Percentiles rank a stretch among this genome's conserved stretches.
Conservation (phyloP, 768 basidiomycete genomes). For the Kwoniella dendrophila region DNA sequence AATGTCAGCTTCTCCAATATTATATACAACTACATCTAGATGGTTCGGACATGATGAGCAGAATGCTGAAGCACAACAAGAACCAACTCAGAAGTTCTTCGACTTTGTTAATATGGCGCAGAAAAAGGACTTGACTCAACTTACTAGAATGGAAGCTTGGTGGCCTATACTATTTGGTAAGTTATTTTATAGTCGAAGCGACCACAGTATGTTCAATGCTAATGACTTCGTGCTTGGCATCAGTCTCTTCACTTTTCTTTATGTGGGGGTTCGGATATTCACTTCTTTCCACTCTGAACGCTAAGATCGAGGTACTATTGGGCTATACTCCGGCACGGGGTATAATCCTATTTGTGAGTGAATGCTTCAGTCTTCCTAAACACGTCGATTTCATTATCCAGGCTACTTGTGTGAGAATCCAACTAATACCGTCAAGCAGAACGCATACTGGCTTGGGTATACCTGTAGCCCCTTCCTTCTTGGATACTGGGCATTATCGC, state of each 20-base stretch:
- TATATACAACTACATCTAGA: neutral
- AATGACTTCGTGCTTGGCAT: neutral
- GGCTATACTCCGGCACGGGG: neutral
- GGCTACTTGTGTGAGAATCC: too few species aligned
- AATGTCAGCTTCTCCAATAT: neutral
- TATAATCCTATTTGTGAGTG: neutral
- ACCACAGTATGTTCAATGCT: neutral
- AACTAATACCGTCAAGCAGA: neutral
- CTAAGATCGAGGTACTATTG: conserved; percentile 21
- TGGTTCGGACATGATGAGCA: neutral
- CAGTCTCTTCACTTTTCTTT: conserved; percentile 48
- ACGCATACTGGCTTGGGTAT: conserved; percentile 42
- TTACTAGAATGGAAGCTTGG: conserved; percentile 42
- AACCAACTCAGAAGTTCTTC: conserved; percentile 37
- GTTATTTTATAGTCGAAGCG: conserved; percentile 13
- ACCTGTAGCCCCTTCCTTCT: conserved; percentile 37
- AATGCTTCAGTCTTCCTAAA: neutral
- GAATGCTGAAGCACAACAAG: conserved; percentile 15
- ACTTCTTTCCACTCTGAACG: conserved; percentile 44
- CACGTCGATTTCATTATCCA: neutral
- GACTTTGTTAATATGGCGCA: conserved; percentile 47
- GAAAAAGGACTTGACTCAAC: conserved; percentile 36
- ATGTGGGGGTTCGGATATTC: conserved; percentile 52
- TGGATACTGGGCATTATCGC: conserved; percentile 47
- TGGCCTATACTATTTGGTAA: conserved; percentile 46